Evolutionary conservation across 495 filamentous ascomycete species (phyloP), one percentile per base, ranked within the genome.

Genomic region (Haplographium delicatum): DNA sequence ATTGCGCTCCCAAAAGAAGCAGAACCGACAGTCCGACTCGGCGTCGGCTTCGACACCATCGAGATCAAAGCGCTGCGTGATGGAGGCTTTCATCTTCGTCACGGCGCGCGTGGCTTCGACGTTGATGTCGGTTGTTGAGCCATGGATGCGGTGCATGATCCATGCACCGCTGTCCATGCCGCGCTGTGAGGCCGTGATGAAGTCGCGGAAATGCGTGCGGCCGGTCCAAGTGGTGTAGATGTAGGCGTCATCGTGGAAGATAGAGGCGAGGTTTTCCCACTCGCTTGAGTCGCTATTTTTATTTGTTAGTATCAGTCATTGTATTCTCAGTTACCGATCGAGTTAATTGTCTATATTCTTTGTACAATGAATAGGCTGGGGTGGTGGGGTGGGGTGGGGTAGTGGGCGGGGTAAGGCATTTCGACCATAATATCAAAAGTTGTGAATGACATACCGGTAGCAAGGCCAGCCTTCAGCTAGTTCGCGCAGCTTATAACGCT

Each of bases 61-160:
- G 27, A 76, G 68, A 3, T 38, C 59, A 65, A 85, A 84, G 26
- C 81, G 73, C 62, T 85, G 81, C 1, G 81, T 84, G 62, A 84
- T 85, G 34, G 80, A 83, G 1, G 81, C 81, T 62, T 85, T 85
- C 78, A 85, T 79, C 65, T 84, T 85, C 51, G 79, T 79, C 5
- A 85, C 73, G n/a, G 80, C 81, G n/a, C 80, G 76, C 22, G 31
- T 54, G 15, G 50, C 67, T 27, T 57, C 53, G 13, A 63, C 51
- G 26, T 63, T 70, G 41, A 84, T 73, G 51, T 85, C 81, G 4
- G 70, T 79, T 6, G 76, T 69, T 0, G 71, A 72, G 22, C 80
- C 80, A 61, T 81, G 80, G 62, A 75, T 72, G 47, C 80, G 78
- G 58, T 84, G 80, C 79, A 83, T 80, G 67, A 85, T 83, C 67